phyloP scores from a whole-genome alignment of 139 green algal genomes.

The Pycnococcus provasolii region DNA sequence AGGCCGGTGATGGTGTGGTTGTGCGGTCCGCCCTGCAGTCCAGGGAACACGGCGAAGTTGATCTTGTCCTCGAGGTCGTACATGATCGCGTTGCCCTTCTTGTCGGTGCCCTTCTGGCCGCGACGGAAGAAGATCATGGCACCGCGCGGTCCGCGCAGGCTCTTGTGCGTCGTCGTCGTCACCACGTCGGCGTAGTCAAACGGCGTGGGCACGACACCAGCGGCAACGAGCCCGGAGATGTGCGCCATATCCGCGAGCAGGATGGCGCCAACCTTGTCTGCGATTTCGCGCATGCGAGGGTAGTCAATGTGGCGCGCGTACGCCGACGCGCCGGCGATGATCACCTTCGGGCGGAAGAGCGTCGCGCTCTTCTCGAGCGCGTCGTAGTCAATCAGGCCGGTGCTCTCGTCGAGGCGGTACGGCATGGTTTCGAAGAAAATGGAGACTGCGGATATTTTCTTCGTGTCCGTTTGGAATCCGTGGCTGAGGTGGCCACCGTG shows the following conservation, averaged over 20 bases:
- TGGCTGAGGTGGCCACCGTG: constrained; percentile 88
- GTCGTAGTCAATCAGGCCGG: constrained; percentile 94
- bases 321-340: constrained; percentile 85
- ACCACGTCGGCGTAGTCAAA: constrained; percentile 92
- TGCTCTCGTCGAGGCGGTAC: constrained; percentile 89
- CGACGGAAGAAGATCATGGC: constrained; percentile 98
- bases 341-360: constrained; percentile 52
- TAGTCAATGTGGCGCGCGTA: constrained; percentile 94
- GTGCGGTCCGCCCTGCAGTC: constrained; percentile 89
- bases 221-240: constrained; percentile 79
- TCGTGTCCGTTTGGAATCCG: constrained; percentile 68
- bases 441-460: constrained; percentile 92
- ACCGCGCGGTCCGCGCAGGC: constrained; percentile 66
- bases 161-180: constrained; percentile 98
- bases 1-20: constrained; percentile 98
- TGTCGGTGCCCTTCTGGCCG: constrained; percentile 59
- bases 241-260: constrained; percentile 96
- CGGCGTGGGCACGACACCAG: constrained; percentile 69
- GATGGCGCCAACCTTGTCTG: constrained; percentile 42
- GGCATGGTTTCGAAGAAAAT: constrained; percentile 97
- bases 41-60: constrained; percentile 69
- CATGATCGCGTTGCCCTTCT: constrained; percentile 68
- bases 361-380: constrained; percentile 31
- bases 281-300: constrained; percentile 63
- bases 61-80: constrained; percentile 93